Percentiles rank a stretch among this genome's conserved stretches.
Conservation (phyloP, 345 rosid species). For the Hibiscus syriacus region DNA sequence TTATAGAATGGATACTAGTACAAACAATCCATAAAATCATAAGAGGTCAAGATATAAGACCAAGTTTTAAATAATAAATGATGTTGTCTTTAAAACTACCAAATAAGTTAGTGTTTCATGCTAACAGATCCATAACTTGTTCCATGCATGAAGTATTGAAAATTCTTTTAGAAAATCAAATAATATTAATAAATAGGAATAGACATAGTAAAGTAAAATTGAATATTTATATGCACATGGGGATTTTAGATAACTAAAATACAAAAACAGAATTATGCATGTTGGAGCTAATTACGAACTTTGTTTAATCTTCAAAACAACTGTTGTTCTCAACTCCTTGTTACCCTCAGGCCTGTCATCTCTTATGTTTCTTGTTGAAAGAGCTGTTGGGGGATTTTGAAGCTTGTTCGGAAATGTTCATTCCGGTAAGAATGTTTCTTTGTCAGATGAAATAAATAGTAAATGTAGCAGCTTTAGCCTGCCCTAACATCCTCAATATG, state of each 20-base stretch:
- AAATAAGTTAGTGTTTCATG: neutral
- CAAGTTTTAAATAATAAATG: no score
- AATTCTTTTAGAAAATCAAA: neutral
- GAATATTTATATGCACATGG: neutral
- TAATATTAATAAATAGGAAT: neutral
- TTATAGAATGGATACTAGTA: neutral
- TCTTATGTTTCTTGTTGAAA: conserved; percentile 81
- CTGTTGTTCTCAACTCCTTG: neutral
- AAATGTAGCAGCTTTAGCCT: conserved; percentile 5
- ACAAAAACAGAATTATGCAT: neutral
- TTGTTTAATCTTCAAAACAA: neutral
- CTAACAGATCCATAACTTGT: neutral
- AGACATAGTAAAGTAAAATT: neutral
- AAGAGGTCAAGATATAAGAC: neutral
- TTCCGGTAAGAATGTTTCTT: conserved; percentile 55
- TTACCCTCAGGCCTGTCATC: conserved; percentile 68
- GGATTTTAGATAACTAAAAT: neutral
- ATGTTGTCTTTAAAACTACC: neutral
- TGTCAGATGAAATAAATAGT: neutral
- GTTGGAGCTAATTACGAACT: neutral
- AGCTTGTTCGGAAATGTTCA: conserved; percentile 82
- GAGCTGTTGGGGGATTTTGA: conserved; percentile 95
- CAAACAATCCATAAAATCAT: neutral
- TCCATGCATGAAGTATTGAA: neutral
- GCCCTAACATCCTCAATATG: neutral